These are phyloP conservation scores for Colletotrichum brevisporum DNA, from an alignment of 2,329 filamentous ascomycete genomes.

Conservation along the genomic window DNA sequence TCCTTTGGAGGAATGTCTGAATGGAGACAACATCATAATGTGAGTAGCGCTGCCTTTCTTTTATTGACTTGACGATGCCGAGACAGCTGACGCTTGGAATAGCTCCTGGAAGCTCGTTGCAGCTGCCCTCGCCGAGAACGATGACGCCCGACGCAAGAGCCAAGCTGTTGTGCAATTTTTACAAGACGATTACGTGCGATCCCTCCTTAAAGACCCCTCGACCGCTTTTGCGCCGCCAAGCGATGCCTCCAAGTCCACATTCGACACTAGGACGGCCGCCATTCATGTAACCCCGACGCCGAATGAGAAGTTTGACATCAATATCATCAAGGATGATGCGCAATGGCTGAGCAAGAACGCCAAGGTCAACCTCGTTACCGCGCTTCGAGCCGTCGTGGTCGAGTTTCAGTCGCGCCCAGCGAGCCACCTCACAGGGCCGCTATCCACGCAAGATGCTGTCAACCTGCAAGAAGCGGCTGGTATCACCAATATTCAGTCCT, in stretches of 20 bases:
- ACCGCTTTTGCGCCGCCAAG: conserved; percentile 76
- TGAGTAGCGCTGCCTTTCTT: conserved; percentile 62
- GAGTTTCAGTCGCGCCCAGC: conserved; percentile 88
- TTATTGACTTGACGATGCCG: conserved; percentile 18
- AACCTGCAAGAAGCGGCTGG: conserved; percentile 83
- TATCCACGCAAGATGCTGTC: conserved; percentile 83
- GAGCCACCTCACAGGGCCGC: conserved; percentile 77
- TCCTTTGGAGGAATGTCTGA: conserved; percentile 86
- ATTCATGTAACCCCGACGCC: conserved; percentile 83
- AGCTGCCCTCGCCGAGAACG: conserved; percentile 69
- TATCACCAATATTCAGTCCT: conserved; percentile 70
- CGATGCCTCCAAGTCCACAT: conserved; percentile 76
- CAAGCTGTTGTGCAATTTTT: conserved; percentile 77
- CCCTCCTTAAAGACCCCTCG: conserved; percentile 77
- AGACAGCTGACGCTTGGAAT: conserved; percentile 30
- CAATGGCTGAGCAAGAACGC: conserved; percentile 87
- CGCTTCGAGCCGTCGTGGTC: conserved; percentile 83
- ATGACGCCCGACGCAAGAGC: conserved; percentile 67
- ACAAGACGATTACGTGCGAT: conserved; percentile 75
- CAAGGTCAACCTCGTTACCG: conserved; percentile 84
- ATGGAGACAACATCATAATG: conserved; percentile 84
- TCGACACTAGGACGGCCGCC: conserved; percentile 88
- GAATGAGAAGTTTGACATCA: conserved; percentile 78
- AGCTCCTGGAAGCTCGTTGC: conserved; percentile 76
- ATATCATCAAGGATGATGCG: conserved; percentile 86